Evolutionary conservation across 2,329 filamentous ascomycete genomes (phyloP), one percentile per base, ranked within the genome.

Genomic region (Diaporthe helianthi): DNA sequence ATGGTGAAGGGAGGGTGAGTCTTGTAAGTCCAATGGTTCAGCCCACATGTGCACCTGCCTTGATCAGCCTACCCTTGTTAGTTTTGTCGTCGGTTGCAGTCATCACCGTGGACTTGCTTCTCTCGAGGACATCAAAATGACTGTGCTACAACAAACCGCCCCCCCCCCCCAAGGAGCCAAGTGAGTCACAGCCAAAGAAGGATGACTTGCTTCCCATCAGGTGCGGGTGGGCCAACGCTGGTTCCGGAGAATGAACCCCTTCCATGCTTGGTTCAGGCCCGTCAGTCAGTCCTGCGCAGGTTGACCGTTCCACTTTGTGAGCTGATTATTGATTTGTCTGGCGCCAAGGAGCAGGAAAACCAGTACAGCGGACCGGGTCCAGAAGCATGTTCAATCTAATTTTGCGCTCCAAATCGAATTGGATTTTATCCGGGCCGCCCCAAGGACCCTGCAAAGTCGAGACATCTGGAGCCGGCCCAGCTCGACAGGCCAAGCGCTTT

Each of bases 371-470:
- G 58, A 49, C 58, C n/a, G 44, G 44, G 44, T 47, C 58, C 44
- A 47, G 29, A 63, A 5, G 29, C n/a, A 24, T 47, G 19, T 36
- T 63, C 58, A 63, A 63, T 63, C 9, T 49, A 63, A 63, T 13
- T 19, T 19, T 49, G 58, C 58, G n/a, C 36, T 55, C 24, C 17
- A 54, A 17, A 51, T 46, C 38, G 51, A 33, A 33, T 46, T 66
- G 24, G 17, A 54, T 66, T 66, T 66, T 66, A 66, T 33, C 64
- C 64, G 64, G 64, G 64, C 38, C 64, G 47, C 10, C 36, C 36
- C 51, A n/a, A 46, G 54, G 49, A 54, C 49, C 47, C 64, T 46
- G 49, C 55, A 54, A 66, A 66, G 24, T 36, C 19, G 13, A 36
- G 19, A n/a, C n/a, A n/a, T n/a, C n/a, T n/a, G n/a, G n/a, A 19